Evolutionary conservation across 2,329 filamentous ascomycete genomes (phyloP).

Genomic region (Pleoardoris graminearum): DNA sequence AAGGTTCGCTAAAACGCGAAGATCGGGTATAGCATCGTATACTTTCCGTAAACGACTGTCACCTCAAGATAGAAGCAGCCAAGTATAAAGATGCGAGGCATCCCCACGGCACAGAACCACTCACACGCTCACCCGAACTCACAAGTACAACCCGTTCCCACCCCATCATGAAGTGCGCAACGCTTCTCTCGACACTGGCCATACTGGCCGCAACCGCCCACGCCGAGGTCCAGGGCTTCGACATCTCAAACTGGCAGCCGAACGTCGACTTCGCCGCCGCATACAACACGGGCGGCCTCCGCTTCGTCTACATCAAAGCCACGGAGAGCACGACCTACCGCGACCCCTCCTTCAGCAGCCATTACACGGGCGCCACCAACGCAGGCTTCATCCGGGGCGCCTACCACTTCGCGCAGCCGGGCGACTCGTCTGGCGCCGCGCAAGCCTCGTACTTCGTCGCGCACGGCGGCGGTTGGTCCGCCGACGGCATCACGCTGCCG

Average conservation of each 20-base stretch:
- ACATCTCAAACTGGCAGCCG: slow-evolving; percentile 41
- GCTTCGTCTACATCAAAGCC: slow-evolving; percentile 48
- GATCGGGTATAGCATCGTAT: background rate
- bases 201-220: slow-evolving; percentile 18
- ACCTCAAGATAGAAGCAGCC: background rate
- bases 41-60: background rate
- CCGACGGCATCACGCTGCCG: slow-evolving; percentile 59
- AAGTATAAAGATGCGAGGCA: background rate
- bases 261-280: slow-evolving; percentile 37
- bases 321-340: slow-evolving; percentile 56
- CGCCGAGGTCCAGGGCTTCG: slow-evolving; percentile 30
- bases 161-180: slow-evolving; percentile 7
- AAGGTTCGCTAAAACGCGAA: background rate
- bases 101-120: background rate
- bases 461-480: slow-evolving; percentile 59
- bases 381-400: slow-evolving; percentile 60
- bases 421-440: slow-evolving; percentile 48
- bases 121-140: no score
- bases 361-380: slow-evolving; percentile 56
- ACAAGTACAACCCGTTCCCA: background rate
- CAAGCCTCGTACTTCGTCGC: slow-evolving; percentile 59
- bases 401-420: slow-evolving; percentile 60
- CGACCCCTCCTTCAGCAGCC: slow-evolving; percentile 48
- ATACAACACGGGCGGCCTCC: slow-evolving; percentile 36
- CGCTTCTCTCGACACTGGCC: slow-evolving; percentile 1